Evolutionary conservation across 2,329 filamentous ascomycete genomes (phyloP), one percentile per base, ranked within the genome.

Genomic region (Microsporum canis): DNA sequence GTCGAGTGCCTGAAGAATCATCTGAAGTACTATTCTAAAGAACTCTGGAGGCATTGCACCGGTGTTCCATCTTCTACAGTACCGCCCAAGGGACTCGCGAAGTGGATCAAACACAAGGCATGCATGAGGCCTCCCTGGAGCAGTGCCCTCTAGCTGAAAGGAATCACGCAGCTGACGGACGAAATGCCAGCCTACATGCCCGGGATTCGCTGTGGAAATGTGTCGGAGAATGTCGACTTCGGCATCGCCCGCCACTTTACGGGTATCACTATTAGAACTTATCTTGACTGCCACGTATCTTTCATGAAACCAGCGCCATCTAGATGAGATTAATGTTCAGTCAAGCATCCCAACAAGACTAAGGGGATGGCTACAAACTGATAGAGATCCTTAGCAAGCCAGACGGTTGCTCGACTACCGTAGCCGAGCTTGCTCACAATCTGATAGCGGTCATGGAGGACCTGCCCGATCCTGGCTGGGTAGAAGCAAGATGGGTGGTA

Each of bases 401-500:
- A 79, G 3, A 76, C 72, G 0, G 76, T 78, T 5, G 76, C 77
- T 47, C 64, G 67, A 4, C 67, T 68, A 6, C 76, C 76, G 63
- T 73, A 77, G 31, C 77, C 77, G 8, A 79, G 70, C 63, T 80
- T 79, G 7, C 55, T 62, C 14, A 57, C 62, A 51, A 65, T 23
- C 47, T 65, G 63, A 38, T 65, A 65, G 31, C 62, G 41, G 55
- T 41, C 60, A 45, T 63, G 69, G 63, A 65, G 62, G 31, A 63
- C 29, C 36, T 65, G 60, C 14, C 60, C 57, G 1, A 65, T 34
- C 12, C 51, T 53, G 10, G 49, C 62, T 5, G 60, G 63, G 47
- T 65, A 63, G 43, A 63, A 65, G 38, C 38, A 41, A 6, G 34
- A 55, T 38, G 58, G 47, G 47, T 55, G 45, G 38, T 63, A 65